These are phyloP conservation scores for Carex arenaria DNA, from an alignment of 202 grass and related monocot species.

Conservation along the genomic window DNA sequence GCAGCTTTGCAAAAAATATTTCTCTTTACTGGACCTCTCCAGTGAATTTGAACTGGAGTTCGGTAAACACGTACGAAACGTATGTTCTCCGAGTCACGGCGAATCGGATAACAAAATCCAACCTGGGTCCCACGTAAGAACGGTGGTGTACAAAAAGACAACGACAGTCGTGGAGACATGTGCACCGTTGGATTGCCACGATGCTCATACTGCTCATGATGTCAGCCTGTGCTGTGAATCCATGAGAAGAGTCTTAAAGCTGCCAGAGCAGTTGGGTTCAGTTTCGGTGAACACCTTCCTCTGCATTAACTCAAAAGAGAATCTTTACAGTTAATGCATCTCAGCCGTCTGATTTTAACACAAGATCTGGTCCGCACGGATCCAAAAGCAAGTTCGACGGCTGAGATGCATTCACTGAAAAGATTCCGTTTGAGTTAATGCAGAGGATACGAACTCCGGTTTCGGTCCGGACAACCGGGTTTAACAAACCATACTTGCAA, in stretches of 20 bases:
- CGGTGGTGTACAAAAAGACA: background rate
- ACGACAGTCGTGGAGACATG: background rate
- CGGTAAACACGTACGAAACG: background rate
- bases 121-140: background rate
- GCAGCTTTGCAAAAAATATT: no score
- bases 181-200: background rate
- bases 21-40: no score
- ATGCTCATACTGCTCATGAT: background rate
- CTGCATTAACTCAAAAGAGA: no score
- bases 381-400: no score
- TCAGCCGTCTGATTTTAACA: no score
- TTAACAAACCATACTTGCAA: background rate
- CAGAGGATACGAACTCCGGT: no score
- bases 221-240: background rate
- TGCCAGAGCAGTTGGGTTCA: background rate
- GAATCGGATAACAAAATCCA: conserved; percentile 7
- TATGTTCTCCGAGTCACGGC: background rate
- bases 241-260: background rate
- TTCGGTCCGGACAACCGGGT: background rate
- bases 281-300: no score
- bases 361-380: no score
- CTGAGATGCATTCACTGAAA: no score
- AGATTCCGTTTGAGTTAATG: no score
- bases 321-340: no score
- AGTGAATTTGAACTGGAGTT: no score